Percentiles rank a stretch among this genome's conserved stretches.
phyloP scores from a whole-genome alignment of 75 land plant genomes.

The Sequoia sempervirens region DNA sequence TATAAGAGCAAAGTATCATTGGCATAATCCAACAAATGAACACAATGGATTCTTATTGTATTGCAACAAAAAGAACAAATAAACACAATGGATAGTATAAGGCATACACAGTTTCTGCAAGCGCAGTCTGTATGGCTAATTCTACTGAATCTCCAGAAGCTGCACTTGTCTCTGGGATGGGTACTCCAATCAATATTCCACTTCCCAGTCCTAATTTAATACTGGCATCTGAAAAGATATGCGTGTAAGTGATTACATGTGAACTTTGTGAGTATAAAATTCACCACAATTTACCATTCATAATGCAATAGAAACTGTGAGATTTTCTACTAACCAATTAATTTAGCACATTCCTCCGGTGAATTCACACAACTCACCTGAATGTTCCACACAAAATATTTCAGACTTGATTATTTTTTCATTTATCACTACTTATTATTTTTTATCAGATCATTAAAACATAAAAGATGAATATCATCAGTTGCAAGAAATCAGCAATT shows the following conservation, averaged over 20 bases:
- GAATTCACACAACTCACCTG: conserved; percentile 73
- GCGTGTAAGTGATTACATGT: neutral
- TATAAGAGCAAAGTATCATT: neutral
- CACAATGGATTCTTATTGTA: neutral
- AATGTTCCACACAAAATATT: neutral
- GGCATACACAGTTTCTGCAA: conserved; percentile 70
- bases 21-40: neutral
- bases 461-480: neutral
- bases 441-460: neutral
- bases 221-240: conserved; percentile 55
- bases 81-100: neutral
- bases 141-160: conserved; percentile 82
- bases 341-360: conserved; percentile 86
- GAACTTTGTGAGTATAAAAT: neutral
- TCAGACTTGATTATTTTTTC: neutral
- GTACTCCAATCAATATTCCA: conserved; percentile 85
- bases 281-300: neutral
- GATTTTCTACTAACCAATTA: conserved; percentile 47
- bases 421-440: neutral
- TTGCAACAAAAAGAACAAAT: neutral
- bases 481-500: neutral
- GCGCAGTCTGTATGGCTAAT: conserved; percentile 69
- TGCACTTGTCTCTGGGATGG: conserved; percentile 73
- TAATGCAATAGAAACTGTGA: neutral
- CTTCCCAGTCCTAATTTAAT: conserved; percentile 47